Evolutionary conservation across 306 rosid species (phyloP), one percentile per base, ranked within the genome.

Genomic region (Arachis stenosperma): DNA sequence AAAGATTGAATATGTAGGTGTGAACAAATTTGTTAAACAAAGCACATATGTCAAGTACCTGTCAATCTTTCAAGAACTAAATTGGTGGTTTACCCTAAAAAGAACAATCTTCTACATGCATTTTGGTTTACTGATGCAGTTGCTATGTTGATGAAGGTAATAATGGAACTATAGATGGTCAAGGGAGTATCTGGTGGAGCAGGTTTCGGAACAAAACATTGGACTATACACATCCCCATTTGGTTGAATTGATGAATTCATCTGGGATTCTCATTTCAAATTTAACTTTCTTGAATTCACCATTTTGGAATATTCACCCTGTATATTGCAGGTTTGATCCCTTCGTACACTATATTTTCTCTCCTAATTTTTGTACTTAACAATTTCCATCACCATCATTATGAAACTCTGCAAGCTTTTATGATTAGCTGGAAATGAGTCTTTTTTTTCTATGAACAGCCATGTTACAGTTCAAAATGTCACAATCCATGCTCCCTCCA

Each of bases 261-360:
- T 86, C 87, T 1, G 86, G 76, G 51, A 71, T 90, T 77, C 82
- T 86, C 71, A 88, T 90, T 75, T 83, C 93, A 63, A 84, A 90
- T 79, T 33, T 88, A 70, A 88, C 91, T 65, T 86, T 90, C 82
- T 43, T 79, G 70, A 84, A 88, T 71, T 84, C 96, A 42, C 96
- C 96, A 57, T 90, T 88, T 78, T 88, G 96, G 96, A 86, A 84
- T 14, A 84, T 90, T 81, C 96, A 90, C 70, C 96, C 93, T 0
- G 89, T 86, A 67, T 90, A 90, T 81, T 90, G 93, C 96, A 90
- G 93, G 96, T 88, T 81, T 79, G 87, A 83, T 61, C 67, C 70
- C 44, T 81, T n/a, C 47, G 65, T 46, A 63, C 37, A 71, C 51
- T 65, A 42, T 40, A 37, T 73, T 60, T 54, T 75, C 70, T 46